A percentile compares a stretch with the other conserved stretches of the same genome.
Evolutionary conservation across 805 yeast species (phyloP).

Genomic region (Isabelozyma heimii): DNA sequence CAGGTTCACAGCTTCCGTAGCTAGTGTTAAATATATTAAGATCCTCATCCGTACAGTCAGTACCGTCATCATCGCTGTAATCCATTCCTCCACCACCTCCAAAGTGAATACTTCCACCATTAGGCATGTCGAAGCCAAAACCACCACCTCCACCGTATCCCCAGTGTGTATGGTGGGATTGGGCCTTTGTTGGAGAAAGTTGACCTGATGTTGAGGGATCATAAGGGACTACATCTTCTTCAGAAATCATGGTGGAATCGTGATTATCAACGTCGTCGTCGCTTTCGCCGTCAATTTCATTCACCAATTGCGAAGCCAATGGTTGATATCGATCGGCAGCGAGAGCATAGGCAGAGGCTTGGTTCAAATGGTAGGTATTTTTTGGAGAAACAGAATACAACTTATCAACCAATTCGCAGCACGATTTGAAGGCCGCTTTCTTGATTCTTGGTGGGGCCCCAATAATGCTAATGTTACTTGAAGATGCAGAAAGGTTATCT

Average conservation of each 20-base stretch:
- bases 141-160: slow-evolving; percentile 25
- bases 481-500: background rate
- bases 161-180: slow-evolving; percentile 8
- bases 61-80: slow-evolving; percentile 8
- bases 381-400: slow-evolving; percentile 40
- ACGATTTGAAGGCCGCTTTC: slow-evolving; percentile 13
- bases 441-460: background rate
- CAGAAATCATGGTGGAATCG: background rate
- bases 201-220: background rate
- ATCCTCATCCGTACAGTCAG: background rate
- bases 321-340: slow-evolving; percentile 9
- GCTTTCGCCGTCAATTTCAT: background rate
- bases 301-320: background rate
- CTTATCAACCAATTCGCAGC: slow-evolving; percentile 29
- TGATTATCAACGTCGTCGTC: background rate
- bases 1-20: slow-evolving; percentile 1
- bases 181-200: background rate
- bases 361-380: slow-evolving; percentile 34
- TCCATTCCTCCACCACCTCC: slow-evolving; percentile 30
- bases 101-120: slow-evolving; percentile 18
- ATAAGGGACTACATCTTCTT: background rate
- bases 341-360: slow-evolving; percentile 21
- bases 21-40: background rate
- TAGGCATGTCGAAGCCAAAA: slow-evolving; percentile 19
- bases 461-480: background rate